These are phyloP conservation scores for Akebia trifoliata DNA, from an alignment of 164 flowering plant species.

Conservation along the genomic window DNA sequence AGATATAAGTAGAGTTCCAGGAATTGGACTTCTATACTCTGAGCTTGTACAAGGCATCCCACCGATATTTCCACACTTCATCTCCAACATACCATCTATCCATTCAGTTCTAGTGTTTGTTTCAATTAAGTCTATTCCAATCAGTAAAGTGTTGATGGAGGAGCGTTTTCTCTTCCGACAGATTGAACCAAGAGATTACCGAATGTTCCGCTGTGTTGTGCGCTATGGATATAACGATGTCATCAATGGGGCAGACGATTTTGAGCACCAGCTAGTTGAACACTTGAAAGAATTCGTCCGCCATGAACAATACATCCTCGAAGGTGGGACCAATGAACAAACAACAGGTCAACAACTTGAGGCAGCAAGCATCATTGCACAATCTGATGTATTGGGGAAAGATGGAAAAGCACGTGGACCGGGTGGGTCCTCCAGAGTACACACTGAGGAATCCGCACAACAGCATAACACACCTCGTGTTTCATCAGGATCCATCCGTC, in stretches of 20 bases:
- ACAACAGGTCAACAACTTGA: slow-evolving; percentile 4
- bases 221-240: slow-evolving; percentile 67
- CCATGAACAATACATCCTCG: slow-evolving; percentile 33
- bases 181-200: slow-evolving; percentile 45
- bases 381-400: slow-evolving; percentile 16
- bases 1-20: slow-evolving; percentile 43
- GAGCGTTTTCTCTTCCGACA: slow-evolving; percentile 64
- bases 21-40: slow-evolving; percentile 61
- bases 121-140: slow-evolving; percentile 55
- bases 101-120: slow-evolving; percentile 67
- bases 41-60: slow-evolving; percentile 83
- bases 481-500: slow-evolving; percentile 37
- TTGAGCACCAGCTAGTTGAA: slow-evolving; percentile 47
- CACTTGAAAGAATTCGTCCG: slow-evolving; percentile 50
- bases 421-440: slow-evolving; percentile 20
- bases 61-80: slow-evolving; percentile 61
- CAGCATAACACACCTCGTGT: slow-evolving; percentile 13
- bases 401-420: slow-evolving; percentile 16
- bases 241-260: slow-evolving; percentile 33
- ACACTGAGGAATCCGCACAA: slow-evolving; percentile 22
- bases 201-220: slow-evolving; percentile 66
- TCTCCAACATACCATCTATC: slow-evolving; percentile 53
- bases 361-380: slow-evolving; percentile 15
- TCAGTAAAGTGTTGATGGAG: slow-evolving; percentile 47
- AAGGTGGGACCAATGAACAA: slow-evolving; percentile 16